Percentiles rank a stretch among this genome's conserved stretches.
These are phyloP conservation scores for Prosopis cineraria DNA, from an alignment of 306 rosid species.

Conservation along the genomic window DNA sequence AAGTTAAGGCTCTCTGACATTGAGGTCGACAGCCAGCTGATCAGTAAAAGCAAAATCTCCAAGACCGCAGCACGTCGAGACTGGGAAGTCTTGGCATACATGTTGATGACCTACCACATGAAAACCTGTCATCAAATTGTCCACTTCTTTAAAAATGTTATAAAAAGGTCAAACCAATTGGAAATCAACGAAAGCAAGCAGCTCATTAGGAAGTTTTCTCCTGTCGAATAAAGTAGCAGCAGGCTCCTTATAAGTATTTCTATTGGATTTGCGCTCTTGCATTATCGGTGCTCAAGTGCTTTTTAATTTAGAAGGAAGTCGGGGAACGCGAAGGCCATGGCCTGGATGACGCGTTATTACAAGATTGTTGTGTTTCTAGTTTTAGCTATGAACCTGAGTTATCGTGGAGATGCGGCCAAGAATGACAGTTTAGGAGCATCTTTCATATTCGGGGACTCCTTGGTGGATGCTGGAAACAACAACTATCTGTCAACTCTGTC, in stretches of 20 bases:
- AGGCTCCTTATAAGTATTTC: slow-evolving; percentile 21
- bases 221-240: background rate
- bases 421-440: slow-evolving; percentile 57
- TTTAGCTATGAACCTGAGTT: slow-evolving; percentile 28
- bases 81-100: slow-evolving; percentile 27
- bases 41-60: slow-evolving; percentile 31
- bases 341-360: slow-evolving; percentile 15
- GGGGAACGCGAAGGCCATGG: slow-evolving; percentile 35
- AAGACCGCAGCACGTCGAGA: slow-evolving; percentile 24
- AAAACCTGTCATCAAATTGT: slow-evolving; percentile 21
- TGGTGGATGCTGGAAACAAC: slow-evolving; percentile 85
- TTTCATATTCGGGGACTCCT: slow-evolving; percentile 83
- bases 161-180: slow-evolving; percentile 49
- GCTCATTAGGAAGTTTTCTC: background rate
- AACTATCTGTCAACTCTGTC: slow-evolving; percentile 73
- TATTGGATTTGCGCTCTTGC: background rate
- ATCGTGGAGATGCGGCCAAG: slow-evolving; percentile 38
- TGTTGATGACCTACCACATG: slow-evolving; percentile 68
- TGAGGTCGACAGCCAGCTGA: slow-evolving; percentile 3
- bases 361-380: slow-evolving; percentile 22
- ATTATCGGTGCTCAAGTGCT: background rate
- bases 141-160: background rate
- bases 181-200: slow-evolving; percentile 31
- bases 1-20: background rate
- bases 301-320: background rate